Conservation (phyloP, 169 alveolate genomes). For the Cyclospora cayetanensis region DNA sequence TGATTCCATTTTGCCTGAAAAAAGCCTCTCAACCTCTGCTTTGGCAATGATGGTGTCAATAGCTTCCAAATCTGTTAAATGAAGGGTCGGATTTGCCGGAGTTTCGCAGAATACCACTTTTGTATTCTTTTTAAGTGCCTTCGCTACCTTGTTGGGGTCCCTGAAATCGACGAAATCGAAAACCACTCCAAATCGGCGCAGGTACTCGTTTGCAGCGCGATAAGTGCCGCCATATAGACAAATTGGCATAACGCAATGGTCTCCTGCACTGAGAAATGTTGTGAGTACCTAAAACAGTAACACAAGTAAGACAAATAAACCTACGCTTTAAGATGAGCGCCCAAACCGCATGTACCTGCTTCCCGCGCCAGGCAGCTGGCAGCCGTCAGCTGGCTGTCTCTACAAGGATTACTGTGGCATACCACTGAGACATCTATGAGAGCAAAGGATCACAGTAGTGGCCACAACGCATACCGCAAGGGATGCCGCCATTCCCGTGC, state of each 20-base stretch:
- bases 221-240: slow-evolving; percentile 83
- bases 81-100: slow-evolving; percentile 80
- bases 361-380: too few species aligned
- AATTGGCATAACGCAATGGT: slow-evolving; percentile 74
- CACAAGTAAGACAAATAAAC: too few species aligned
- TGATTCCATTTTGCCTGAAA: neutral
- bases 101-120: slow-evolving; percentile 80
- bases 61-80: slow-evolving; percentile 77
- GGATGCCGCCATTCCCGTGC: slow-evolving; percentile 83
- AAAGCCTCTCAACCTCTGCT: slow-evolving; percentile 31
- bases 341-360: too few species aligned
- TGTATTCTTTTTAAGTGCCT: slow-evolving; percentile 76
- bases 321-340: too few species aligned
- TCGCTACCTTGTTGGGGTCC: slow-evolving; percentile 73
- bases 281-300: slow-evolving; percentile 52
- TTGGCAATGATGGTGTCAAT: slow-evolving; percentile 72
- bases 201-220: slow-evolving; percentile 69
- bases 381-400: too few species aligned
- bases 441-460: too few species aligned
- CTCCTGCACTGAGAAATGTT: slow-evolving; percentile 65
- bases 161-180: slow-evolving; percentile 79
- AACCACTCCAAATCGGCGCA: slow-evolving; percentile 66
- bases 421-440: too few species aligned
- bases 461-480: slow-evolving; percentile 43
- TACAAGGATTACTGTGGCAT: too few species aligned